Conservation (phyloP, 805 yeast genomes). For the Saccharomycopsis sp. region DNA sequence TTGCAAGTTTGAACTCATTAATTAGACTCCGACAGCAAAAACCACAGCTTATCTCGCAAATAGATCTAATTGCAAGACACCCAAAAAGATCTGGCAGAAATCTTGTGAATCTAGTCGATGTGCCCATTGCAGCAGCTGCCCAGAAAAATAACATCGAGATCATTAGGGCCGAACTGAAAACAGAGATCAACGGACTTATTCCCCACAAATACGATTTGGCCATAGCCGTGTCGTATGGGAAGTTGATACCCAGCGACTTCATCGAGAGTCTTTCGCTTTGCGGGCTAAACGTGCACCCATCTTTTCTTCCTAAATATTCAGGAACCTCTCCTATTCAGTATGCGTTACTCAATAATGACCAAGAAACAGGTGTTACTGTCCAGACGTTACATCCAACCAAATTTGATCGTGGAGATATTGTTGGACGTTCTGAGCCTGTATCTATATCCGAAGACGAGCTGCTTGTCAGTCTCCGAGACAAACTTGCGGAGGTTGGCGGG, state of each 20-base stretch:
- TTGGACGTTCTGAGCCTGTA: constrained; percentile 48
- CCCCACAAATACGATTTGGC: constrained; percentile 47
- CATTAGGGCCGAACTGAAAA: constrained; percentile 44
- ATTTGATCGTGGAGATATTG: constrained; percentile 73
- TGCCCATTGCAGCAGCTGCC: constrained; percentile 47
- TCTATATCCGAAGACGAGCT: constrained; percentile 31
- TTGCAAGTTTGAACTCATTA: constrained; percentile 40
- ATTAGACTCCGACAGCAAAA: constrained; percentile 24
- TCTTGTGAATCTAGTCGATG: constrained; percentile 37
- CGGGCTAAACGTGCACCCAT: constrained; percentile 90
- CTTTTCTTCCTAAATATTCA: constrained; percentile 69
- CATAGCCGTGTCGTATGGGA: constrained; percentile 90
- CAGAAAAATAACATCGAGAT: constrained; percentile 30
- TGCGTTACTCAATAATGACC: constrained; percentile 60
- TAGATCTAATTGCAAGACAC: constrained; percentile 59
- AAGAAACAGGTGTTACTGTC: constrained; percentile 71
- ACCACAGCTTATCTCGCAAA: constrained; percentile 24
- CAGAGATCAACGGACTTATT: constrained; percentile 31
- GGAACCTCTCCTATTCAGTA: constrained; percentile 91
- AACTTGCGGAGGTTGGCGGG: constrained; percentile 59
- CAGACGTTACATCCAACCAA: constrained; percentile 85
- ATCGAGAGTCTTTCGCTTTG: constrained; percentile 45
- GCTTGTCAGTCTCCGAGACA: constrained; percentile 35
- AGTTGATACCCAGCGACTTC: constrained; percentile 61
- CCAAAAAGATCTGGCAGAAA: constrained; percentile 63